Evolutionary conservation across 169 alveolate genomes (phyloP).

Genomic region (Besnoitia besnoiti): DNA sequence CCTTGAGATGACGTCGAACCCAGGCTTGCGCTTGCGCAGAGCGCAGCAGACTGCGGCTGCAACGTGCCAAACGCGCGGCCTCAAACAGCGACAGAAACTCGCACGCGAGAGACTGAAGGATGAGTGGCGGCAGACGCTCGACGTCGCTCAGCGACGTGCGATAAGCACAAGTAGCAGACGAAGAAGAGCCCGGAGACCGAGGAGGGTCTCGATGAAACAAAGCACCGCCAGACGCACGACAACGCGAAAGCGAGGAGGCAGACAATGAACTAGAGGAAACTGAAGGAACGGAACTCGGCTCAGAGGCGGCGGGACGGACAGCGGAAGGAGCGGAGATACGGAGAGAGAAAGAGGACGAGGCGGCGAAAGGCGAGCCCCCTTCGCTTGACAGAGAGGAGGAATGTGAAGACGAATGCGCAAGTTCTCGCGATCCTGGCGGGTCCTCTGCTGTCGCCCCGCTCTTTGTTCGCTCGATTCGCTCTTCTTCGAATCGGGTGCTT

Average conservation of each 20-base stretch:
- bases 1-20: not conserved
- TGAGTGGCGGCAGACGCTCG: not conserved
- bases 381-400: too few relatives aligned
- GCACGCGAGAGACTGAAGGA: not conserved
- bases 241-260: not conserved
- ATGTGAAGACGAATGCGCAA: too few relatives aligned
- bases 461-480: too few relatives aligned
- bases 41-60: not conserved
- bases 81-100: slow-evolving; percentile 5
- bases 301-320: too few relatives aligned
- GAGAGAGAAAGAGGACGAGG: too few relatives aligned
- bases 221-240: not conserved
- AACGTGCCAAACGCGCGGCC: not conserved
- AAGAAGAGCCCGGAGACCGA: not conserved
- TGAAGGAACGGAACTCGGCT: too few relatives aligned
- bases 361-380: too few relatives aligned
- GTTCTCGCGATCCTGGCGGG: too few relatives aligned
- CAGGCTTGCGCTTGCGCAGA: not conserved
- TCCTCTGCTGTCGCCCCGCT: too few relatives aligned
- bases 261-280: not conserved
- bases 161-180: not conserved
- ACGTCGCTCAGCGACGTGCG: not conserved
- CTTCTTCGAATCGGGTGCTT: too few relatives aligned
- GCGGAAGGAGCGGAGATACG: too few relatives aligned
- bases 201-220: too few relatives aligned